phyloP scores from a whole-genome alignment of 345 rosid genomes.

The Psidium friedrichsthalianum region DNA sequence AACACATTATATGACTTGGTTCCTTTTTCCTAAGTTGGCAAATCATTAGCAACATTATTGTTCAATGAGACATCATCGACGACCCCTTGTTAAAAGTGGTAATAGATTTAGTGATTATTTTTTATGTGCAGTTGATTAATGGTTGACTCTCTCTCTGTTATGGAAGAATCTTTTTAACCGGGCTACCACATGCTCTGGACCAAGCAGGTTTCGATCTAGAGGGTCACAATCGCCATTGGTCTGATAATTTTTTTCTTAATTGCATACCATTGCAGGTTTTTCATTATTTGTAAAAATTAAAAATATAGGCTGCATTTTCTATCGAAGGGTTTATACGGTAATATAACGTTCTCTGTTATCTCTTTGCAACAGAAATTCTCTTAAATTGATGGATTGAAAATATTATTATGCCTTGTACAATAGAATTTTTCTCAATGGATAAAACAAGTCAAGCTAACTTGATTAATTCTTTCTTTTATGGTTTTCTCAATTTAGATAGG shows the following conservation, averaged over 20 bases:
- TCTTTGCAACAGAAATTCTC: not conserved
- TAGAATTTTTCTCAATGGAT: not conserved
- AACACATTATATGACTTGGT: not conserved
- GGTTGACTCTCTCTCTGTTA: no score
- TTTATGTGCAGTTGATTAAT: not conserved
- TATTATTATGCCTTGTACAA: not conserved
- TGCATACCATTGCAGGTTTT: no score
- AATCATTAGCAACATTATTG: no score
- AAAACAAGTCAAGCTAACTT: no score
- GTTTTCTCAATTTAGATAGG: not conserved
- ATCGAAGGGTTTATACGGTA: not conserved
- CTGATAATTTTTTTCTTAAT: no score
- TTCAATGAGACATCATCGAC: not conserved
- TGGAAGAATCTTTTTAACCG: no score
- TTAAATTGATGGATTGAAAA: not conserved
- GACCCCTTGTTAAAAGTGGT: not conserved
- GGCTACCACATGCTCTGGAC: no score
- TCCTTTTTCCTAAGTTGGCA: not conserved
- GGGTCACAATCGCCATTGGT: no score
- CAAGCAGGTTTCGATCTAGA: no score
- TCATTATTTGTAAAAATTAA: not conserved
- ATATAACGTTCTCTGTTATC: not conserved
- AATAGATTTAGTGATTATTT: not conserved
- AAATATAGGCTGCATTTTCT: not conserved
- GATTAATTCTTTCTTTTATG: not conserved